Evolutionary conservation across 2,329 filamentous ascomycete species (phyloP).

Genomic region (Ascochyta rabiei): DNA sequence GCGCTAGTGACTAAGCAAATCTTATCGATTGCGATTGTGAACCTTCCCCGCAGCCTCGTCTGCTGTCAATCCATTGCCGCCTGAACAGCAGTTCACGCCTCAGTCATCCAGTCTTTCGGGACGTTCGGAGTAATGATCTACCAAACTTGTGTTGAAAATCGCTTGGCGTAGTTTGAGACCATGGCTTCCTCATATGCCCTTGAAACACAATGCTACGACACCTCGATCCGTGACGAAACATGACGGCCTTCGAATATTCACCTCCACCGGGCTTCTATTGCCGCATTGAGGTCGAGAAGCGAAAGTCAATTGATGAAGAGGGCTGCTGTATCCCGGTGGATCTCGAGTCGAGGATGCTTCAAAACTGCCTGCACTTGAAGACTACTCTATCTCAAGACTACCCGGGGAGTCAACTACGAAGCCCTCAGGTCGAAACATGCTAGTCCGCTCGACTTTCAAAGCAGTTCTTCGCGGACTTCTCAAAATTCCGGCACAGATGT

Average conservation of each 20-base stretch:
- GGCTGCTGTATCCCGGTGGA: not conserved
- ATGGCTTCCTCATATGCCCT: constrained; percentile 5
- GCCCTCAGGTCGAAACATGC: not conserved
- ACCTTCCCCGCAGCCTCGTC: not conserved
- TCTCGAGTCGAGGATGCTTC: not conserved
- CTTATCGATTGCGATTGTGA: not conserved
- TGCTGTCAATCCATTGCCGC: not conserved
- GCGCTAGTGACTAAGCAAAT: constrained; percentile 15
- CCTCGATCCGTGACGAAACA: constrained; percentile 30
- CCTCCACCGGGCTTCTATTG: not conserved
- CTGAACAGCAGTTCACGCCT: constrained; percentile 10
- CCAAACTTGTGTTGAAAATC: constrained; percentile 16
- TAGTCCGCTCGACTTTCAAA: too few relatives aligned
- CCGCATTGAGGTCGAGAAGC: constrained; percentile 6
- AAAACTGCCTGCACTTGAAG: not conserved
- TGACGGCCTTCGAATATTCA: constrained; percentile 19
- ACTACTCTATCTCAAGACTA: not conserved
- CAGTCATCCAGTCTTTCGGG: constrained; percentile 6
- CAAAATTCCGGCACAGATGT: not conserved
- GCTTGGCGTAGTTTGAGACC: constrained; percentile 3
- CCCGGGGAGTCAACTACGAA: not conserved
- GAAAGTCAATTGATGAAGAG: not conserved
- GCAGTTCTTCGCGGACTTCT: not conserved
- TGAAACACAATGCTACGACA: constrained; percentile 29
- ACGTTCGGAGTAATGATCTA: not conserved